Evolutionary conservation across 2,329 filamentous ascomycete genomes (phyloP).

Genomic region (Knoxdaviesia capensis): DNA sequence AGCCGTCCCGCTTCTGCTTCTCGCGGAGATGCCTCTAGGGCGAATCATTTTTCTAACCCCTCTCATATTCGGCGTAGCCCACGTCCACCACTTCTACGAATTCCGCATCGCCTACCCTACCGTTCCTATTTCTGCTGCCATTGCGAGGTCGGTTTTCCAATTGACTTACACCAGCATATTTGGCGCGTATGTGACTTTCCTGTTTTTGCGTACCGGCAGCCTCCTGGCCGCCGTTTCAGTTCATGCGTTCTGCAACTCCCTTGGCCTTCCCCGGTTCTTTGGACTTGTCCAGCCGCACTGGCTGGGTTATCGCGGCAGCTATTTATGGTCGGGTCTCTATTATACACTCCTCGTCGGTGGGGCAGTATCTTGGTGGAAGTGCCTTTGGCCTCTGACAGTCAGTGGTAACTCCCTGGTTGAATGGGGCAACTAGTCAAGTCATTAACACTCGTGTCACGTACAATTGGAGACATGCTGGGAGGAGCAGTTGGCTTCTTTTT

Average conservation of each 20-base stretch:
- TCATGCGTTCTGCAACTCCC: slow-evolving; percentile 82
- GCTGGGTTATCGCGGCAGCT: slow-evolving; percentile 11
- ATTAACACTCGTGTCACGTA: not conserved
- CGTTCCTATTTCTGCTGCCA: slow-evolving; percentile 38
- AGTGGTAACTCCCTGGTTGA: slow-evolving; percentile 24
- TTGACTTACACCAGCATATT: slow-evolving; percentile 84
- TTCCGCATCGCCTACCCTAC: slow-evolving; percentile 65
- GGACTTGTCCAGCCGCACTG: slow-evolving; percentile 45
- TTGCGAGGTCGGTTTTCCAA: slow-evolving; percentile 61
- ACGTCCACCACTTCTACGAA: slow-evolving; percentile 92
- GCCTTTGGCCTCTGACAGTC: slow-evolving; percentile 53
- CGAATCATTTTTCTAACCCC: slow-evolving; percentile 65
- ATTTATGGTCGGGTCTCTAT: slow-evolving; percentile 35
- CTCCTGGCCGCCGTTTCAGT: slow-evolving; percentile 54
- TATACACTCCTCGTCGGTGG: slow-evolving; percentile 59
- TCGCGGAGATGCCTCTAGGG: slow-evolving; percentile 35
- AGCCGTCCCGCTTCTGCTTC: slow-evolving; percentile 62
- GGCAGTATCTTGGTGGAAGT: slow-evolving; percentile 47
- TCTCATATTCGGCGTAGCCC: slow-evolving; percentile 79
- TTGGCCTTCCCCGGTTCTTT: slow-evolving; percentile 75
- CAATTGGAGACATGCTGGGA: no score
- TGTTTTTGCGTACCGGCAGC: slow-evolving; percentile 72
- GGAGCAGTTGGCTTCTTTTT: no score
- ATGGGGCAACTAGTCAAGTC: not conserved
- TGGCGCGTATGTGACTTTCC: slow-evolving; percentile 78